Conservation (phyloP, 208 protist genomes). For the Leishmania aethiopica region DNA sequence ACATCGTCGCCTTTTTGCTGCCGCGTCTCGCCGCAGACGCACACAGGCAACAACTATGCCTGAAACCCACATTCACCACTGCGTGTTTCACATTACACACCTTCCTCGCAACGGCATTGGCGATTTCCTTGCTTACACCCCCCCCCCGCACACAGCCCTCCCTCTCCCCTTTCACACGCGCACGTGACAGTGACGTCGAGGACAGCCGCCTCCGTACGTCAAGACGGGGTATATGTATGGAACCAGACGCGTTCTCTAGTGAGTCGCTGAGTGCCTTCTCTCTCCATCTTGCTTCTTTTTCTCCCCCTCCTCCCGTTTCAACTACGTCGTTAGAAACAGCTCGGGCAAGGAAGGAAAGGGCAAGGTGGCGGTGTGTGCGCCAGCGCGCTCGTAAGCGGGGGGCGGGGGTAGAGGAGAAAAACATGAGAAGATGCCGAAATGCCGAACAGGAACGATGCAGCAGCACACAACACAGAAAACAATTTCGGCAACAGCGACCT, state of each 20-base stretch:
- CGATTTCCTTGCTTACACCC: not conserved
- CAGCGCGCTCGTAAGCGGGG: not conserved
- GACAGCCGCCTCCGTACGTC: not conserved
- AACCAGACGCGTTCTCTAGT: not conserved
- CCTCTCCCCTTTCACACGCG: not conserved
- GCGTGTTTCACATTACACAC: too few relatives aligned
- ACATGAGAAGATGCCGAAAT: not conserved
- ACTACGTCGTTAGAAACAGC: not conserved
- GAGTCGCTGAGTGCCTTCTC: not conserved
- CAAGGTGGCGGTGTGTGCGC: not conserved
- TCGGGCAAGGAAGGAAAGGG: not conserved
- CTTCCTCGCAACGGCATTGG: not conserved
- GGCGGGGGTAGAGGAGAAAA: not conserved
- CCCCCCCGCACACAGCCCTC: not conserved
- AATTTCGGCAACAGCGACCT: not conserved
- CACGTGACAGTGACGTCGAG: not conserved
- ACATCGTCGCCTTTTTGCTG: not conserved
- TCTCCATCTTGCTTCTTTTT: not conserved
- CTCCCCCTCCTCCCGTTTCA: not conserved
- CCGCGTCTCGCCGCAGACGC: not conserved
- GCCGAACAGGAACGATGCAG: not conserved
- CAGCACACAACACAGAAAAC: not conserved
- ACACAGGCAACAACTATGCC: not conserved
- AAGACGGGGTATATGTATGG: too few relatives aligned
- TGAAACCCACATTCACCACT: too few relatives aligned